Conservation (phyloP, 2,329 filamentous ascomycete species). For the Alternaria burnsii region DNA sequence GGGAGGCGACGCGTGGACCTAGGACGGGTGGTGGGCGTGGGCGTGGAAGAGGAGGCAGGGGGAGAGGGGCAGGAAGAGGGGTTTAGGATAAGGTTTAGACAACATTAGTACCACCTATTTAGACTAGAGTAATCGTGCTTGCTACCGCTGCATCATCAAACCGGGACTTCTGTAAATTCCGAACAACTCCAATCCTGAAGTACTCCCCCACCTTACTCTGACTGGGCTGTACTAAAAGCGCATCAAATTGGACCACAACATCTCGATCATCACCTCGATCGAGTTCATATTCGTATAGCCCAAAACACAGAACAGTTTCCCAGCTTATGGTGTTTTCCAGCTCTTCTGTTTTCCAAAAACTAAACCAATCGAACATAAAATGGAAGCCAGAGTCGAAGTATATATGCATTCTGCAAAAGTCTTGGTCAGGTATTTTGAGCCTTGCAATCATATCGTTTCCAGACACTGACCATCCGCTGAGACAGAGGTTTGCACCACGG, state of each 20-base stretch:
- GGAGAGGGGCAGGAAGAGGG: conserved; percentile 19
- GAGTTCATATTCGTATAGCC: no score
- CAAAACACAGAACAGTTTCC: neutral
- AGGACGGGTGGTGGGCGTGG: conserved; percentile 12
- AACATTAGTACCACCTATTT: neutral
- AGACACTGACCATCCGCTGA: neutral
- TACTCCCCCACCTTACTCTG: neutral
- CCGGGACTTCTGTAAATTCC: rapidly evolving
- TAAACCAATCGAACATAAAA: neutral
- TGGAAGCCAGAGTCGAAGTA: neutral
- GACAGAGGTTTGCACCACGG: neutral
- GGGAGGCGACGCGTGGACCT: conserved; percentile 13
- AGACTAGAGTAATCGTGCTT: neutral
- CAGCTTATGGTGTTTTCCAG: neutral
- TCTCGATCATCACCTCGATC: no score
- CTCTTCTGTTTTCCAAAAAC: neutral
- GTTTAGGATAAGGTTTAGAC: neutral
- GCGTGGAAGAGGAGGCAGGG: conserved; percentile 22
- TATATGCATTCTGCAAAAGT: neutral
- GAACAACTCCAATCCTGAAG: neutral
- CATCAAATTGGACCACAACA: no score
- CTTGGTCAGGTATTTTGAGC: no score
- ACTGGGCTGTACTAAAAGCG: neutral
- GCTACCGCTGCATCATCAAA: neutral
- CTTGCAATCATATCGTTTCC: neutral